Conservation (phyloP, 2,329 filamentous ascomycete species). For the Zymoseptoria crescenta region DNA sequence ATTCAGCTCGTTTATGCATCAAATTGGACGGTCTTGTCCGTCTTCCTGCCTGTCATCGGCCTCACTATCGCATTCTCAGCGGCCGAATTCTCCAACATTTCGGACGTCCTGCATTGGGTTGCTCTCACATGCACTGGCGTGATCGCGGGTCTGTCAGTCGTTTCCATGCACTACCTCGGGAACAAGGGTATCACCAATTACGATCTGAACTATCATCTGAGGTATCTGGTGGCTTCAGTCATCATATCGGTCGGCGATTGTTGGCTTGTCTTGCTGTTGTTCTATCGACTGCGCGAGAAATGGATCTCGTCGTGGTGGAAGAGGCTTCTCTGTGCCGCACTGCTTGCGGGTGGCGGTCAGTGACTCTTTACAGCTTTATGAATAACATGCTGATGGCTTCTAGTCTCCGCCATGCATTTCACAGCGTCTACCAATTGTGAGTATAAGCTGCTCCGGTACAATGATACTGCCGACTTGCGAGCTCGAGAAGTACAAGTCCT, state of each 20-base stretch:
- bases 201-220: constrained; percentile 50
- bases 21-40: constrained; percentile 66
- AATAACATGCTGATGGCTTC: not conserved
- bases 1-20: constrained; percentile 68
- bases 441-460: constrained; percentile 51
- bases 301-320: constrained; percentile 80
- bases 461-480: constrained; percentile 32
- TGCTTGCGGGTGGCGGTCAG: constrained; percentile 64
- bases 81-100: constrained; percentile 43
- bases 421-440: constrained; percentile 63
- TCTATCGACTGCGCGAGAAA: constrained; percentile 66
- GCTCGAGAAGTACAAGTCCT: constrained; percentile 61
- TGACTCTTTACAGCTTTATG: not conserved
- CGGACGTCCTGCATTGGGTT: constrained; percentile 23
- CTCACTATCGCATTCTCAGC: constrained; percentile 64
- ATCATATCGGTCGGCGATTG: constrained; percentile 67
- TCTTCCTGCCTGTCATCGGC: constrained; percentile 71
- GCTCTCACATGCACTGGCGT: constrained; percentile 51
- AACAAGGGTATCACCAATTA: constrained; percentile 78
- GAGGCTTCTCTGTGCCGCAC: constrained; percentile 54
- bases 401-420: constrained; percentile 61
- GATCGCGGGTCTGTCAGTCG: constrained; percentile 66
- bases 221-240: constrained; percentile 59
- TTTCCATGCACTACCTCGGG: constrained; percentile 83
- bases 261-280: constrained; percentile 61